Percentiles rank a stretch among this genome's conserved stretches.
Conservation (phyloP, 345 rosid species). For the Gossypium anomalum region DNA sequence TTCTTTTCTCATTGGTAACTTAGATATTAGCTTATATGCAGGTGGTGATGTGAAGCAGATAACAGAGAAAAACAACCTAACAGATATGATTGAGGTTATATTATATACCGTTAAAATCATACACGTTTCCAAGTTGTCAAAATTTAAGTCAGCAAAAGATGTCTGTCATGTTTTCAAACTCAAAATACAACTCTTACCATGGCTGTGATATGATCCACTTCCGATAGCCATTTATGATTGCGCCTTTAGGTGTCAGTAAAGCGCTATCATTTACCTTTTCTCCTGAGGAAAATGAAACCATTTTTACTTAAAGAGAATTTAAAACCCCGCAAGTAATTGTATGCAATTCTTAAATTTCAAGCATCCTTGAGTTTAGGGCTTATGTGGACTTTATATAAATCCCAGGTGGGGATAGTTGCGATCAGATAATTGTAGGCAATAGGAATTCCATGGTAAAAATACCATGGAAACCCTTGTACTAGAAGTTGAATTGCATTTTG, state of each 20-base stretch:
- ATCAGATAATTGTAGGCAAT: background rate
- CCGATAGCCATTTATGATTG: conserved; percentile 3
- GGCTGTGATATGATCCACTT: background rate
- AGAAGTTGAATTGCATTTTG: too few relatives aligned
- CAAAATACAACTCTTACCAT: background rate
- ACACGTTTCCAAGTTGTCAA: conserved; percentile 2
- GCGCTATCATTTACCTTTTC: background rate
- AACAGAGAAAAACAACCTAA: conserved; percentile 50
- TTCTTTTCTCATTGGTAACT: conserved; percentile 25
- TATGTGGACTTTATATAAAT: background rate
- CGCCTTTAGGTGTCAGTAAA: background rate
- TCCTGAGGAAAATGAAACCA: background rate
- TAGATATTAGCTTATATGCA: conserved; percentile 59
- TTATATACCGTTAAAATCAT: conserved; percentile 18
- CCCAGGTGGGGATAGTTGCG: background rate
- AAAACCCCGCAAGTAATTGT: background rate
- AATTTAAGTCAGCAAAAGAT: background rate
- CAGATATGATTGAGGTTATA: conserved; percentile 86
- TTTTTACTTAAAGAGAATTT: background rate
- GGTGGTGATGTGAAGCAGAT: conserved; percentile 95
- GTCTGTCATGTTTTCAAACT: background rate
- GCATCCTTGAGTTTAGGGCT: background rate
- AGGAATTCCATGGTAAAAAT: too few relatives aligned
- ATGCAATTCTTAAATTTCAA: background rate
- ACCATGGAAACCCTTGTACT: too few relatives aligned